Base-by-base conservation (phyloP, 2,329 filamentous ascomycete species). In the Trichoderma simmonsii region DNA sequence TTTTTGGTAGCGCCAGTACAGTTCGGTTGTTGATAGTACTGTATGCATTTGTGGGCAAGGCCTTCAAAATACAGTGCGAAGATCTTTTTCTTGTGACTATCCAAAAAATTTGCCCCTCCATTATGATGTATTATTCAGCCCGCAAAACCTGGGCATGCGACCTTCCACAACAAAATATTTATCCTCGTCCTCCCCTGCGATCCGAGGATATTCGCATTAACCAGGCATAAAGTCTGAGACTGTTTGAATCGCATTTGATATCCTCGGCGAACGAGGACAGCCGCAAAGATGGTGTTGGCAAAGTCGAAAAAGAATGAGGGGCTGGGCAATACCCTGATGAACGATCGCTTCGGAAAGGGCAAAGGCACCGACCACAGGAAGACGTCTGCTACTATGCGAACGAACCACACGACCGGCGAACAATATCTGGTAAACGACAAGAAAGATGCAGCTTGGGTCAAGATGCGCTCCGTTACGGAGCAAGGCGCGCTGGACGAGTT, bases 401-500 rank as follows among this genome's bases (percentile, higher is more conserved):
- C 94, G 75, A 90, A 94, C 81, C 90, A 95, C 78, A 86, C 89
- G 30, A 94, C 93, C 26, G 94, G 94, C 79, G 93, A 97, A 81
- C 91, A 91, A 86, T 99, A 99, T 81, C 90, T 98, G 77, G 96
- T 94, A 63, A 98, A 97, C 81, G 92, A 93, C 75, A 91, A 90
- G 77, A 91, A 97, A 80, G 95, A 98, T 84, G 96, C 95, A 43
- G 88, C 93, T 77, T 99, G 95, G 94, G 94, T 98, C 80, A 99
- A 98, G 87, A 98, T 99, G 96, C 94, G 95, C 85, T 97, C 94
- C 81, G 93, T 99, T 77, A 99, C 96, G 6, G 94, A 99, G 85
- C 96, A 99, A 83, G 95, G 92, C 76, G 95, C 95, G 59, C 90
- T 99, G 74, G 96, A 99, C 82, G 96, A 99, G 82, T 99, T 99